Conservation (phyloP, 1,284 basidiomycete genomes). For the Lignosus rhinocerotis region DNA sequence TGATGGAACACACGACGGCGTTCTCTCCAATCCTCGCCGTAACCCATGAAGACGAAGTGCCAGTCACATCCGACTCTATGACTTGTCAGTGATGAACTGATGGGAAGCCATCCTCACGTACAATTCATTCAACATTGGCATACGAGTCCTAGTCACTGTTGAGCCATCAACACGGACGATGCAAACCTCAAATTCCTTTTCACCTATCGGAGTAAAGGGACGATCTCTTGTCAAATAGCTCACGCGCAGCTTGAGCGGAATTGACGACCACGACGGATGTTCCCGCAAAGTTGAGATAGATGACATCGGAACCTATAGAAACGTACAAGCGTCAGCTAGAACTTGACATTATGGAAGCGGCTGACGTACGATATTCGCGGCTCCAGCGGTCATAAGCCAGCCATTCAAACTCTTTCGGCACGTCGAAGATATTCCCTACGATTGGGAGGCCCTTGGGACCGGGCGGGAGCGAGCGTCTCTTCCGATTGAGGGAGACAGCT, state of each 20-base stretch:
- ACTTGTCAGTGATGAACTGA: slow-evolving; percentile 7
- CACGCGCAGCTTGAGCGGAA: slow-evolving; percentile 28
- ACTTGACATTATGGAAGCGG: background rate
- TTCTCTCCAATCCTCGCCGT: slow-evolving; percentile 29
- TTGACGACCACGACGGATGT: slow-evolving; percentile 30
- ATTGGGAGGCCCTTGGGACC: slow-evolving; percentile 31
- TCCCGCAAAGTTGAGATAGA: slow-evolving; percentile 28
- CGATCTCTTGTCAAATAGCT: slow-evolving; percentile 30
- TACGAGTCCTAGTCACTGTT: slow-evolving; percentile 17
- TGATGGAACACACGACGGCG: slow-evolving; percentile 29
- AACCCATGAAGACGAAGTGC: slow-evolving; percentile 29
- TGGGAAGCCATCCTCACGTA: slow-evolving; percentile 12
- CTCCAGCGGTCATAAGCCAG: slow-evolving; percentile 27
- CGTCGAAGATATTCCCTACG: slow-evolving; percentile 31
- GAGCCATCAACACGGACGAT: background rate
- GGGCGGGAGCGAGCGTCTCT: slow-evolving; percentile 26
- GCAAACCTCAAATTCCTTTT: background rate
- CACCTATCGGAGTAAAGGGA: slow-evolving; percentile 30
- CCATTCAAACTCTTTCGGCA: slow-evolving; percentile 30
- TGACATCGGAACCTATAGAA: slow-evolving; percentile 28
- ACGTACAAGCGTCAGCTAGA: background rate
- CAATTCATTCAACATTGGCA: slow-evolving; percentile 32
- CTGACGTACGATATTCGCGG: slow-evolving; percentile 21
- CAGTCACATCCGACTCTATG: slow-evolving; percentile 31
- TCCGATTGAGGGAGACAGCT: slow-evolving; percentile 14